Conservation (phyloP, 768 basidiomycete genomes). For the Tricholoma hemisulphureum region DNA sequence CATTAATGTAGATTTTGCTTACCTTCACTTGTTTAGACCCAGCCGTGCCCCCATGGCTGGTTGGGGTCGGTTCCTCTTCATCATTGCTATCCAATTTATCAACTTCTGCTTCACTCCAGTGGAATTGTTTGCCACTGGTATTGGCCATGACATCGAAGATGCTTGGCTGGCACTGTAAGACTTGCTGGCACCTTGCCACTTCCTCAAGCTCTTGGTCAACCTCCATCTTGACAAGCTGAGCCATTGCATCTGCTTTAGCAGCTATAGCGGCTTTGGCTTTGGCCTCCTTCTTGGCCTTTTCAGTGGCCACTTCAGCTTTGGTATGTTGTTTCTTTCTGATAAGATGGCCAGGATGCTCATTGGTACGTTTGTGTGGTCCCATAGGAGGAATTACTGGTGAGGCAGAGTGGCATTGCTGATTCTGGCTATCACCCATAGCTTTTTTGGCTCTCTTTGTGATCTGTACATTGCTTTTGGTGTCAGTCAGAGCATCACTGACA, state of each 20-base stretch:
- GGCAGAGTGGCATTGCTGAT: background rate
- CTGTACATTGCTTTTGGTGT: background rate
- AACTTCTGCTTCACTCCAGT: background rate
- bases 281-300: background rate
- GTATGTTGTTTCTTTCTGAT: background rate
- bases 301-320: background rate
- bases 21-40: background rate
- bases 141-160: background rate
- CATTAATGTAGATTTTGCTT: background rate
- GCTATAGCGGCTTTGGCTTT: background rate
- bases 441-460: background rate
- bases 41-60: background rate
- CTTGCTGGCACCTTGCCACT: background rate
- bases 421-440: background rate
- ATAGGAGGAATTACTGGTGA: background rate
- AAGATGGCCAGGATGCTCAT: background rate
- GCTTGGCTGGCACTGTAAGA: background rate
- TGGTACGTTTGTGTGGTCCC: background rate
- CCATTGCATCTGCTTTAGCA: background rate
- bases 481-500: too few species aligned
- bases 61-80: too few species aligned
- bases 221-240: background rate
- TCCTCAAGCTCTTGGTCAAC: background rate
- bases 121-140: background rate
- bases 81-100: too few species aligned